phyloP scores from a whole-genome alignment of 305 asterid species.

The Ajuga reptans region DNA sequence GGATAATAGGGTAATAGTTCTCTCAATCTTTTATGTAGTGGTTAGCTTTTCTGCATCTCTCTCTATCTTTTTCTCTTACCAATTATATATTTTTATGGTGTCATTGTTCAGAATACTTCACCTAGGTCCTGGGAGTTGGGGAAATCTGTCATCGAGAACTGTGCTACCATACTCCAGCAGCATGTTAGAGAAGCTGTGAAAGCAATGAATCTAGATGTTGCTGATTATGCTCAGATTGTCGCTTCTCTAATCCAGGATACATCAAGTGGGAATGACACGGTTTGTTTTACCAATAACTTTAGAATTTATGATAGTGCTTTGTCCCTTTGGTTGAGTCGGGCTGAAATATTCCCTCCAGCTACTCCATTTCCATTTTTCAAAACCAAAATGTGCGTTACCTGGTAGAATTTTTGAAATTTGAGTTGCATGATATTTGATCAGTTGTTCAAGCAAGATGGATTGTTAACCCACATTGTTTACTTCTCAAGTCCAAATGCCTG shows the following conservation, averaged over 20 bases:
- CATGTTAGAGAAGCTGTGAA: constrained; percentile 34
- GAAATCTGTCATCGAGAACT: constrained; percentile 30
- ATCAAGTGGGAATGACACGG: constrained; percentile 28
- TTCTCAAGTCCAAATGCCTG: neutral
- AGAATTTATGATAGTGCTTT: neutral
- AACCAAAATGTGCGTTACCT: neutral
- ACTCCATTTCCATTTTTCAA: neutral
- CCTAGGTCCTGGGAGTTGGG: constrained; percentile 41
- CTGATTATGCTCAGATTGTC: constrained; percentile 31
- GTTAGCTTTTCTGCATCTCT: neutral
- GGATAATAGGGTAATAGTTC: constrained; percentile 33
- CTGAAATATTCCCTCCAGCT: neutral
- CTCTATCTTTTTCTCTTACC: constrained; percentile 11
- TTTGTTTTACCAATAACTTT: constrained; percentile 21
- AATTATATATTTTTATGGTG: neutral
- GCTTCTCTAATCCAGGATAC: constrained; percentile 34
- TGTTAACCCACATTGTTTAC: neutral
- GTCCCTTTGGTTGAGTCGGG: neutral
- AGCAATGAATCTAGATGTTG: constrained; percentile 26
- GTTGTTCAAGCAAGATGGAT: neutral
- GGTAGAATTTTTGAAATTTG: neutral
- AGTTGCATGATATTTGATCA: neutral
- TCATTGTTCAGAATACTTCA: constrained; percentile 34
- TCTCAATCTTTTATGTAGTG: constrained; percentile 6
- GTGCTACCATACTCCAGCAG: constrained; percentile 36